These are phyloP conservation scores for Nigrospora osmanthi DNA, from an alignment of 2,329 filamentous ascomycete genomes.

Conservation along the genomic window DNA sequence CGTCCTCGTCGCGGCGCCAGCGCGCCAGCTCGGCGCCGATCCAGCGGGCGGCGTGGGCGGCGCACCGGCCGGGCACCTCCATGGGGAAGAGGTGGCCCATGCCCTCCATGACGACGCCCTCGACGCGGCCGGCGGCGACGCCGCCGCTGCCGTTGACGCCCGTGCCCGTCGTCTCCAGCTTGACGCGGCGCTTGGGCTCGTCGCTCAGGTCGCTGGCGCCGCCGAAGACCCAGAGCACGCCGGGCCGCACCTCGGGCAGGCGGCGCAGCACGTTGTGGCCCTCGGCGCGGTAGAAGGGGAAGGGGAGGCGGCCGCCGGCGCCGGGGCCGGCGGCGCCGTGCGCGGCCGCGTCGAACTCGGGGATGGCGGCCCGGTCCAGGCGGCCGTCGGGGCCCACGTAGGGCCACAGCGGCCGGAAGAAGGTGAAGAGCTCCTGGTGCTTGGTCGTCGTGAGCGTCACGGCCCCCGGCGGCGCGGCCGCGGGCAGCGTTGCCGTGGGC, in stretches of 20 bases:
- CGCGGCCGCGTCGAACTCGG: slow-evolving; percentile 1
- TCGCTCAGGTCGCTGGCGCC: slow-evolving; percentile 47
- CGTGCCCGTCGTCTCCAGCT: slow-evolving; percentile 55
- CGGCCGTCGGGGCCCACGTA: slow-evolving; percentile 39
- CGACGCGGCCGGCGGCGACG: slow-evolving; percentile 56
- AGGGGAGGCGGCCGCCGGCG: slow-evolving; percentile 12
- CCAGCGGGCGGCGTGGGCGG: slow-evolving; percentile 50
- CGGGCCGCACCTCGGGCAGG: slow-evolving; percentile 55
- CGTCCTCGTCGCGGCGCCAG: slow-evolving; percentile 49
- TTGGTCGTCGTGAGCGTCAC: slow-evolving; percentile 76
- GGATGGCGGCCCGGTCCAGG: slow-evolving; percentile 16
- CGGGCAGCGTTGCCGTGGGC: slow-evolving; percentile 55
- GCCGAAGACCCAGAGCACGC: slow-evolving; percentile 64
- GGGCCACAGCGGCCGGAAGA: slow-evolving; percentile 53
- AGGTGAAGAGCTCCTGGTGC: slow-evolving; percentile 82
- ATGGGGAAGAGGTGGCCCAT: slow-evolving; percentile 78
- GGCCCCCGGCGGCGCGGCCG: slow-evolving; percentile 23
- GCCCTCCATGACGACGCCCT: slow-evolving; percentile 53
- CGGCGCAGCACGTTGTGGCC: slow-evolving; percentile 44
- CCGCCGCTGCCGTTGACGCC: slow-evolving; percentile 64
- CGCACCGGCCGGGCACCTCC: slow-evolving; percentile 64
- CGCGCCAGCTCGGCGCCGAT: slow-evolving; percentile 45
- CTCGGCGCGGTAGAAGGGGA: slow-evolving; percentile 63
- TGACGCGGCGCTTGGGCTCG: slow-evolving; percentile 42
- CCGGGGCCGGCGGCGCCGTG: background rate